Evolutionary conservation across 2,329 filamentous ascomycete genomes (phyloP), one percentile per base, ranked within the genome.

Genomic region (Penicillium sp.): DNA sequence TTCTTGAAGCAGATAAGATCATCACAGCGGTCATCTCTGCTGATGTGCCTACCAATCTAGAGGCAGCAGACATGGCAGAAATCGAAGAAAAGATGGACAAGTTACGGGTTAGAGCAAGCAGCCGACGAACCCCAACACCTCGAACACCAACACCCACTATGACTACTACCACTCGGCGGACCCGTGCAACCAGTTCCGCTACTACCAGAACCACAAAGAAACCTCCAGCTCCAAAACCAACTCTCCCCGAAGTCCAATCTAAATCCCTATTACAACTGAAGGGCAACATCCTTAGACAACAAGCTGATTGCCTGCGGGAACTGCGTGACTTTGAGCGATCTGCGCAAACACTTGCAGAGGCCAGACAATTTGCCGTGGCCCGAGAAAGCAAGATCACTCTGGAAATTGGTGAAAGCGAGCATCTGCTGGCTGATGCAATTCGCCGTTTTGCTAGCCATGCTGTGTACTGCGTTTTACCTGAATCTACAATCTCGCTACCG

Each of bases 401-500:
- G 12, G 66, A 72, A 29, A 72, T 78, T 35, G 69, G 69, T 6
- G 73, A 72, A 58, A 75, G 71, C 37, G 72, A 76, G 49, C 67
- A 74, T 58, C 62, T 74, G 8, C 67, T 77, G 19, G 71, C 70
- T 2, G 69, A 77, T 51, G 74, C 74, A n/a, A 72, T 78, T 49
- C 69, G 71, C 17, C 66, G 74, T 47, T 90, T 96, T 79, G 83
- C 87, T 13, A 83, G 84, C 5, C 90, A 96, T 73, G 88, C 93
- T 3, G 89, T 94, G 4, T 95, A 93, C 73, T 95, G 91, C 19
- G 89, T 93, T 10, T 83, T 97, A 17, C 90, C 93, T 46, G 94
- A 99, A 68, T 97, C 94, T 0, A 96, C 92, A 0, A 87, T 97
- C 27, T 95, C 92, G 0, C 89, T 93, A 59, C 91, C 93, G 1